Base-by-base conservation (phyloP, 2,329 filamentous ascomycete genomes). In the Xylariaceae sp. region DNA sequence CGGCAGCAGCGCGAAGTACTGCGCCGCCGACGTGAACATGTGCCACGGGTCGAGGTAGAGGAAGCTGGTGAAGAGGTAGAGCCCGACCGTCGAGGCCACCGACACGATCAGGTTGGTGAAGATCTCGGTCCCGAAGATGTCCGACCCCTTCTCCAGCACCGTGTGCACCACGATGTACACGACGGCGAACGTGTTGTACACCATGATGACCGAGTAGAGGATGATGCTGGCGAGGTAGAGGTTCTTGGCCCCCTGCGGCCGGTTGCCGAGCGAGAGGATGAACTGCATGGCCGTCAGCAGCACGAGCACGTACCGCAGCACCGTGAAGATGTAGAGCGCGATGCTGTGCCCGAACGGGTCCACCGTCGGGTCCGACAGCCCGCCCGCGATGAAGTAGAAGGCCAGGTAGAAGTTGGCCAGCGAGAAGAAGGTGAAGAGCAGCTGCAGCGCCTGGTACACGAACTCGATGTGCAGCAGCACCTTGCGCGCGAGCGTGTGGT, bases 331-430 rank as follows among this genome's bases (percentile, higher is more conserved):
- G 62, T 83, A 77, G 45, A 77, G 76, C 31, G 85, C 90, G 43
- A 94, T 80, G 42, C 79, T 73, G 60, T 94, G 84, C 12, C 89
- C 89, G 48, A 98, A 98, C 0, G 93, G 93, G 58, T 98, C 92
- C 45, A 93, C 68, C 17, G 67, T 66, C 0, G 75, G 65, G 51
- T 96, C 87, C 0, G 83, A 75, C 12, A 98, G 72, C 25, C 89
- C 93, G 27, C 92, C 92, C 15, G 88, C 88, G 46, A 98, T 82
- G 66, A 98, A 98, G 72, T 89, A 98, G 65, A 98, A 98, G 37
- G 89, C 94, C 33, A 98, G 79, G 60, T 96, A 98, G 70, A 96
- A 98, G 68, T 98, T 98, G 59, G 90, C 89, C 25, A 98, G 77
- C 9, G 90, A 94, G 67, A 98, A 96, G 67, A 87, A 98, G 29